A percentile compares a stretch with the other conserved stretches of the same genome.
Conservation (phyloP, 257 asterid species). For the Solanum pinnatisectum region DNA sequence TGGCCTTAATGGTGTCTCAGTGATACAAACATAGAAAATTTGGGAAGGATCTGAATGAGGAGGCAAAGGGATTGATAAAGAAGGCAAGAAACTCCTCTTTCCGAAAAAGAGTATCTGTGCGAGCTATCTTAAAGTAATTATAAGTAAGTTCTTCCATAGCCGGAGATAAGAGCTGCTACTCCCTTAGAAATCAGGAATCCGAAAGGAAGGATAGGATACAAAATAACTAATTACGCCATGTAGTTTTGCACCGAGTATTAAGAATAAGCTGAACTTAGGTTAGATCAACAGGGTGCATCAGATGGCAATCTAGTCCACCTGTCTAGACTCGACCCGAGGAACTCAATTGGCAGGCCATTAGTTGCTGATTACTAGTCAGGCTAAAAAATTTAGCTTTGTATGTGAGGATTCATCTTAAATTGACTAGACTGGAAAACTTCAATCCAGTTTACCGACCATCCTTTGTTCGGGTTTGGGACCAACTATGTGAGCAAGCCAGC, state of each 20-base stretch:
- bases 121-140: not conserved
- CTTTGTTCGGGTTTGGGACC: not conserved
- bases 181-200: not conserved
- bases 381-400: not conserved
- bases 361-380: not conserved
- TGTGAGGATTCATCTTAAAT: not conserved
- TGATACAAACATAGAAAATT: not conserved
- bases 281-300: not conserved
- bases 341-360: not conserved
- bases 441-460: not conserved
- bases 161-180: not conserved
- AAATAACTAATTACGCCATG: not conserved
- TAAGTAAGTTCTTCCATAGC: not conserved
- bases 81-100: not conserved
- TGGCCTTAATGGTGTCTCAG: not conserved
- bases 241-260: not conserved
- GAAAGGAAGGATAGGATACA: not conserved
- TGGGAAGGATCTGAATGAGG: not conserved
- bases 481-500: not conserved
- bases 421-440: not conserved
- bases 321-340: not conserved
- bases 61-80: not conserved
- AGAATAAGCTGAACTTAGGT: not conserved
- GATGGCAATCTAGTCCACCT: not conserved
- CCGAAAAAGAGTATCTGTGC: not conserved